Evolutionary conservation across 2,329 filamentous ascomycete genomes (phyloP), one percentile per base, ranked within the genome.

Genomic region (Verticillium longisporum): DNA sequence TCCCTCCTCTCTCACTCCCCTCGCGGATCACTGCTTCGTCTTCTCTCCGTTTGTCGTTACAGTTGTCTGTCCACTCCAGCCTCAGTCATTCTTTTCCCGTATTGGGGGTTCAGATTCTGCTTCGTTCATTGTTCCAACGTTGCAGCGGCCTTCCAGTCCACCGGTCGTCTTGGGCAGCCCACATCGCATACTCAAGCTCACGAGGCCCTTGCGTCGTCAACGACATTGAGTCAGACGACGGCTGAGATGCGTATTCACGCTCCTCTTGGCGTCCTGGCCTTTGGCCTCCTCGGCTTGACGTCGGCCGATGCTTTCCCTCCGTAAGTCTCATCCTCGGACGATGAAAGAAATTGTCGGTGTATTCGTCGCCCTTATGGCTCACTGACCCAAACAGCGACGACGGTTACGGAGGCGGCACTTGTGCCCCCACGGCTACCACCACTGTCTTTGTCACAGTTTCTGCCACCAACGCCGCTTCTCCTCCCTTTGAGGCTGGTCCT

Each of bases 391-490:
- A 13, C 38, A 36, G 53, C 65, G 36, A 60, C 61, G 67, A 55
- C 31, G 4, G 21, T 13, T 55, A 57, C 57, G 61, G 60, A 36
- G 38, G 45, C 53, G 58, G 54, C 62, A 66, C 50, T 67, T 83
- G 81, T 65, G 70, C 74, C 63, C 62, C 72, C 50, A 67, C 73
- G 61, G 69, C 69, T 7, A 76, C 75, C 38, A 75, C 73, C 38
- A 83, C 80, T 45, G 74, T 83, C 63, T 79, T 81, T 65, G 70
- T 83, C 64, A 82, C 81, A 37, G 71, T 82, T 57, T 73, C 72
- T 59, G 73, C 76, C 14, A 69, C 71, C 61, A 68, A 66, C 55
- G 63, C 72, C 55, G 38, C 32, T 55, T 57, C 56, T 38, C 26
- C 60, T 13, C 59, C 61, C 18, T 11, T n/a, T 21, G 33, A 57